A percentile compares a stretch with the other conserved stretches of the same genome.
Evolutionary conservation across 192 early-diverging fungal species (phyloP).

Genomic region (Umbelopsis sp.): DNA sequence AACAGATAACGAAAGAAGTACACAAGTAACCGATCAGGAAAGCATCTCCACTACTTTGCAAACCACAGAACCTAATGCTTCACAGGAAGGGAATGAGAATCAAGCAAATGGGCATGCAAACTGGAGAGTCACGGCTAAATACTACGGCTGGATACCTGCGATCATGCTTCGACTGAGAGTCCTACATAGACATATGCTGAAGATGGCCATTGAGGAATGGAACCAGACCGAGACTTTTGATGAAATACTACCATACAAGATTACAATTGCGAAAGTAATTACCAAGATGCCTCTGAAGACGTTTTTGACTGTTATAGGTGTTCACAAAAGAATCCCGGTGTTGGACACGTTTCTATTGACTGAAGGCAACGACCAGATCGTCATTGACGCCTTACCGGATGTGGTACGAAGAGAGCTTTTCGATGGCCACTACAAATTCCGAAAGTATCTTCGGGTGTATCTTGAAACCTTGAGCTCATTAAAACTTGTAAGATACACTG

Average conservation of each 20-base stretch:
- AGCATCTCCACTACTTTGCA: no score
- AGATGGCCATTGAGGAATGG: not conserved
- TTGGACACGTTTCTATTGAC: not conserved
- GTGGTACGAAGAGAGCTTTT: not conserved
- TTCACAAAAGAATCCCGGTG: not conserved
- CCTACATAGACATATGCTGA: not conserved
- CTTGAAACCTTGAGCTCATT: not conserved
- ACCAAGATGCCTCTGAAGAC: not conserved
- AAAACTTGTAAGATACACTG: not conserved
- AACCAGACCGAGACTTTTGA: not conserved
- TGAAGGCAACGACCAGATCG: not conserved
- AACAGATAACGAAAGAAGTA: no score
- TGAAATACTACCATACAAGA: not conserved
- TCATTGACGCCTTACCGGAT: not conserved
- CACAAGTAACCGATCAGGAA: no score
- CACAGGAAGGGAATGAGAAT: not conserved
- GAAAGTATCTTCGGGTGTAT: not conserved
- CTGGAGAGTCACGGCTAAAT: not conserved
- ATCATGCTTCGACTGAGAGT: not conserved
- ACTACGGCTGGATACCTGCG: slow-evolving; percentile 2
- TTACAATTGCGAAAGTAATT: not conserved
- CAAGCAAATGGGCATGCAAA: not conserved
- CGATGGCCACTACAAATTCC: not conserved
- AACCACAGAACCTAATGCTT: not conserved
- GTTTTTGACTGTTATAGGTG: not conserved